phyloP scores from a whole-genome alignment of 805 yeast species.

The Teunomyces pallodes region DNA sequence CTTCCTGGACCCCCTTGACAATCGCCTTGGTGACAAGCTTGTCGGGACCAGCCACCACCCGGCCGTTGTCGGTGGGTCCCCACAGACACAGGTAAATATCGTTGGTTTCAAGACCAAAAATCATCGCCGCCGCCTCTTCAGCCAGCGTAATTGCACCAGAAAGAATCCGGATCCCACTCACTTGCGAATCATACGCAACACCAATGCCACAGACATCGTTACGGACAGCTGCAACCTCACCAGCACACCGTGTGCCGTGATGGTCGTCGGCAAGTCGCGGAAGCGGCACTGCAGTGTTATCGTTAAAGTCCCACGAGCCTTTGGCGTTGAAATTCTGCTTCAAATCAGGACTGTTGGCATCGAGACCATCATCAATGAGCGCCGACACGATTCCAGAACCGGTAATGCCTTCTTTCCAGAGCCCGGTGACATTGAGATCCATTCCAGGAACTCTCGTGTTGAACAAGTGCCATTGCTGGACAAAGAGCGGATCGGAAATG shows the following conservation, averaged over 20 bases:
- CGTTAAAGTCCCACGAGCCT: conserved; percentile 95
- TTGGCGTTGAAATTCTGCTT: conserved; percentile 61
- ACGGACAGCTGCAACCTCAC: conserved; percentile 89
- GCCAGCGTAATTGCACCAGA: conserved; percentile 77
- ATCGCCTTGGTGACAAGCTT: conserved; percentile 75
- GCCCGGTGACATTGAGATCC: conserved; percentile 82
- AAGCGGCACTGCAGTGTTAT: conserved; percentile 67
- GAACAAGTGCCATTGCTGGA: conserved; percentile 87
- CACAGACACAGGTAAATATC: conserved; percentile 97
- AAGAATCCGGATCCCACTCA: conserved; percentile 86
- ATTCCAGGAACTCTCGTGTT: conserved; percentile 72
- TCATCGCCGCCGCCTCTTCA: conserved; percentile 88
- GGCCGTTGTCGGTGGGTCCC: conserved; percentile 97
- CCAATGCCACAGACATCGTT: conserved; percentile 94
- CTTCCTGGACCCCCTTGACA: conserved; percentile 78
- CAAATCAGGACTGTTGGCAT: conserved; percentile 74
- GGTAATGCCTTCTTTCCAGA: conserved; percentile 79
- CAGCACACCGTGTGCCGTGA: conserved; percentile 98
- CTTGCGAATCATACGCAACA: conserved; percentile 84
- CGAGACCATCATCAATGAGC: conserved; percentile 92
- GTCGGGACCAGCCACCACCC: conserved; percentile 82
- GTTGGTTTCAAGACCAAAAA: conserved; percentile 75
- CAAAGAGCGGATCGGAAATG: conserved; percentile 82
- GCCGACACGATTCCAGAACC: conserved; percentile 86
- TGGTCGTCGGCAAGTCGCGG: conserved; percentile 81